phyloP scores from a whole-genome alignment of 768 basidiomycete species.

The Lentinus tigrinus region DNA sequence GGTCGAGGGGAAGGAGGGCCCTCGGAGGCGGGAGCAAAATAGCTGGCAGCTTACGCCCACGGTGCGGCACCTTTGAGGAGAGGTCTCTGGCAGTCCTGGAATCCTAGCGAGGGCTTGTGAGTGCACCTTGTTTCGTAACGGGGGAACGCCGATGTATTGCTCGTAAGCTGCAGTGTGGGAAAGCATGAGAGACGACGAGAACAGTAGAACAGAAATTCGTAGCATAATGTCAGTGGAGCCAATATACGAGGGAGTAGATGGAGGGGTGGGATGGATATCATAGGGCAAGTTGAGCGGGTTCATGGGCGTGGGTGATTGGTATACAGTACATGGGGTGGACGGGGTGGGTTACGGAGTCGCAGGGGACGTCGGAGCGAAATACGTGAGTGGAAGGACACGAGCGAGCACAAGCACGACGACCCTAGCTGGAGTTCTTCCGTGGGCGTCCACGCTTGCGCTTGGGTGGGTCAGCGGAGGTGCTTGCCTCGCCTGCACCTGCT shows the following conservation, averaged over 20 bases:
- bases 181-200: conserved; percentile 9
- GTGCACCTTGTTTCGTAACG: conserved; percentile 12
- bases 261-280: conserved; percentile 1
- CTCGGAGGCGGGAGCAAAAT: conserved; percentile 8
- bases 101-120: conserved; percentile 5
- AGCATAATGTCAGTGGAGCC: conserved; percentile 2
- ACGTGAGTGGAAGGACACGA: neutral
- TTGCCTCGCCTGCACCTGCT: conserved; percentile 39
- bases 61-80: conserved; percentile 11
- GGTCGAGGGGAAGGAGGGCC: neutral
- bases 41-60: conserved; percentile 7
- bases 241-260: neutral
- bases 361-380: neutral
- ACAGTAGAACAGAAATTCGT: conserved; percentile 6
- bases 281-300: conserved; percentile 14
- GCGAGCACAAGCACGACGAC: neutral
- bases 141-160: conserved; percentile 19
- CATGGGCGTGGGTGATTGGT: conserved; percentile 11
- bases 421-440: conserved; percentile 61
- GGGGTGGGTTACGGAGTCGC: neutral
- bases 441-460: conserved; percentile 78
- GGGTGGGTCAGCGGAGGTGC: conserved; percentile 32
- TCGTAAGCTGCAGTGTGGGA: conserved; percentile 23
- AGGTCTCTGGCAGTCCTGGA: neutral
- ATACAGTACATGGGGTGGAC: conserved; percentile 14